Percentiles rank a stretch among this genome's conserved stretches.
phyloP scores from a whole-genome alignment of 805 yeast species.

The Zygosaccharomyces bailii region DNA sequence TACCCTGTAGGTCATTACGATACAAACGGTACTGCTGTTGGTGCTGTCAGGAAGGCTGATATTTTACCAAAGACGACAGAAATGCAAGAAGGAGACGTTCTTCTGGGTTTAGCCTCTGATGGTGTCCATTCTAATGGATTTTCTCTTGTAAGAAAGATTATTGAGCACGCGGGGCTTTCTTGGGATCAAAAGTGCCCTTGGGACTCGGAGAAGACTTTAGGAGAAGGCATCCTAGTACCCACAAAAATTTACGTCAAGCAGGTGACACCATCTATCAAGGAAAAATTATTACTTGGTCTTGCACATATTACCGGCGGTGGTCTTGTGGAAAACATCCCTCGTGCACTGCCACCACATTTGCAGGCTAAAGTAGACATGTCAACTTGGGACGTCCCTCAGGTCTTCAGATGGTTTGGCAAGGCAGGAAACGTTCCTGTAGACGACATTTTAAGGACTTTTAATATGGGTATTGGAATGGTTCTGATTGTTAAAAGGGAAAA shows the following conservation, averaged over 20 bases:
- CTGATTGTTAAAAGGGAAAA: constrained; percentile 70
- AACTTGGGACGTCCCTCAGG: constrained; percentile 80
- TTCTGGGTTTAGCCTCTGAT: constrained; percentile 83
- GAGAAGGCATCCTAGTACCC: constrained; percentile 82
- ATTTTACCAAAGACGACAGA: constrained; percentile 67
- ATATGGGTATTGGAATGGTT: constrained; percentile 97
- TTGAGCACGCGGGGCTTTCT: constrained; percentile 68
- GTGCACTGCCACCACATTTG: constrained; percentile 79
- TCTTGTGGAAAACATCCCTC: constrained; percentile 89
- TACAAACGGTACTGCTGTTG: constrained; percentile 97
- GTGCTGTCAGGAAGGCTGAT: constrained; percentile 78
- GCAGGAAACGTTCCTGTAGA: constrained; percentile 84
- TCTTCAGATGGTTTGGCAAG: constrained; percentile 90
- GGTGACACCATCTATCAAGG: constrained; percentile 66
- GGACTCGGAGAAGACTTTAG: constrained; percentile 66
- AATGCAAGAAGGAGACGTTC: constrained; percentile 76
- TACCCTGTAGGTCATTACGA: constrained; percentile 94
- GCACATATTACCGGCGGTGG: constrained; percentile 99
- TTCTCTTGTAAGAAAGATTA: constrained; percentile 87
- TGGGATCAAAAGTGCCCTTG: constrained; percentile 85
- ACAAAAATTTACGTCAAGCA: constrained; percentile 95
- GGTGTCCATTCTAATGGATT: constrained; percentile 98
- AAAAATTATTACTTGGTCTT: constrained; percentile 72
- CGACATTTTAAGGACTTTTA: constrained; percentile 87
- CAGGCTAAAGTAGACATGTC: constrained; percentile 77